Percentiles rank a stretch among this genome's conserved stretches.
phyloP scores from a whole-genome alignment of 139 green algal genomes.

The Limnomonas spitsbergensis region DNA sequence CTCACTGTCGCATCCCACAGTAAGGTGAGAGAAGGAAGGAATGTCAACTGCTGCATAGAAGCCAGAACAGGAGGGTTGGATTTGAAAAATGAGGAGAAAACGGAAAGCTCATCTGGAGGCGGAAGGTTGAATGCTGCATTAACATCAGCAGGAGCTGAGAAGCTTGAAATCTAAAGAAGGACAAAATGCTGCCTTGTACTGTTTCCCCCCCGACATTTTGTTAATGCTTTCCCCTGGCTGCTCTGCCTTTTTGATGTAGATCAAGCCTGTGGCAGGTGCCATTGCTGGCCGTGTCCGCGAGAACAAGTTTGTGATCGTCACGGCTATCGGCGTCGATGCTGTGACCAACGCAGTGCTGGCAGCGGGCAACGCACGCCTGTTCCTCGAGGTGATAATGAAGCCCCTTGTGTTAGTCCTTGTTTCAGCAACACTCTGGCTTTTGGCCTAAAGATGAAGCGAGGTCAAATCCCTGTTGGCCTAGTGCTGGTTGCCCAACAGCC shows the following conservation, averaged over 20 bases:
- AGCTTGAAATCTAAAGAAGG: too few relatives aligned
- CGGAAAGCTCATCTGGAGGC: too few relatives aligned
- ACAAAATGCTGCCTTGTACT: too few relatives aligned
- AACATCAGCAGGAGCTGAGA: background rate
- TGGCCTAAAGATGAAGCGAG: background rate
- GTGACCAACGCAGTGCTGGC: slow-evolving; percentile 57
- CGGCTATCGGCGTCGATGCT: slow-evolving; percentile 49
- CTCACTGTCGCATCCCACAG: background rate
- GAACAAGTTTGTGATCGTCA: background rate
- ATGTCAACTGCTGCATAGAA: too few relatives aligned
- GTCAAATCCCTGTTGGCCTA: background rate
- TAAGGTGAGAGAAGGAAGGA: too few relatives aligned
- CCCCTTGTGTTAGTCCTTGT: slow-evolving; percentile 1
- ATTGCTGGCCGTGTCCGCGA: slow-evolving; percentile 35
- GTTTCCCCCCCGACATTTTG: too few relatives aligned
- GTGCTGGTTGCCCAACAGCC: too few relatives aligned
- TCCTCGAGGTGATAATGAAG: slow-evolving; percentile 57
- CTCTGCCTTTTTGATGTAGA: too few relatives aligned
- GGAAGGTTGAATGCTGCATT: too few relatives aligned
- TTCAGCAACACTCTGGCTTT: background rate
- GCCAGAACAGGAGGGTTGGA: too few relatives aligned
- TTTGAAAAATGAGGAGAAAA: too few relatives aligned
- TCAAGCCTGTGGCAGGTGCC: slow-evolving; percentile 28
- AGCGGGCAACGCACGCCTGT: slow-evolving; percentile 55
- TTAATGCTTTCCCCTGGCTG: too few relatives aligned